Evolutionary conservation across 2,329 filamentous ascomycete species (phyloP), one percentile per base, ranked within the genome.

Genomic region (Paramyrothecium roridum): DNA sequence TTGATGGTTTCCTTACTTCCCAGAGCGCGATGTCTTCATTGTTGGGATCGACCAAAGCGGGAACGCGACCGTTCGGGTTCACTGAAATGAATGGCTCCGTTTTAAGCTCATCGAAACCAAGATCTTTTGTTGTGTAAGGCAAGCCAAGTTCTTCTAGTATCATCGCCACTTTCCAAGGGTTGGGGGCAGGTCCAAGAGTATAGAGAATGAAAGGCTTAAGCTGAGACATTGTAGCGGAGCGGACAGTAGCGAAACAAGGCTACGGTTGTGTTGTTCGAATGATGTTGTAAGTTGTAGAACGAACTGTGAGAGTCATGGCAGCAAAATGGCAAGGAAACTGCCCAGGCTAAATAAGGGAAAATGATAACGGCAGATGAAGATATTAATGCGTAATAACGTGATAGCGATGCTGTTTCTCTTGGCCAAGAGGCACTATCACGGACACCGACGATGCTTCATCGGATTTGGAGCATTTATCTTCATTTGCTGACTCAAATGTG

Each of bases 61-160:
- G 68, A 2, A 68, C 53, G 1, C 68, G 67, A 10, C 69, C 68
- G 40, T 72, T 72, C 2, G 69, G 66, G 48, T 71, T 71, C 54
- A 70, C 50, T 20, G 56, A 48, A 1, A 58, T 62, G 53, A 61
- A 70, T 6, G 63, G 59, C 30, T 59, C 56, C 46, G 65, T 53
- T 30, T 67, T 70, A 10, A 67, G 34, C 2, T 61, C 58, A 3
- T 64, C 55, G 23, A 67, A 55, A 1, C 55, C 59, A 46, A 70
- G 49, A 0, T 58, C 57, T 3, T 56, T 57, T 48, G 53, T 52
- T 10, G 67, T 61, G 55, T 68, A 70, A 2, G 66, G 66, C 0
- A 72, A 23, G 1, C 55, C 56, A 11, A 72, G 68, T 16, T 70
- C 67, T 33, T 69, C 66, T 1, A 72, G 55, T 0, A 70, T 53